phyloP scores from a whole-genome alignment of 1,284 basidiomycete genomes.

The Fomitopsis betulina region DNA sequence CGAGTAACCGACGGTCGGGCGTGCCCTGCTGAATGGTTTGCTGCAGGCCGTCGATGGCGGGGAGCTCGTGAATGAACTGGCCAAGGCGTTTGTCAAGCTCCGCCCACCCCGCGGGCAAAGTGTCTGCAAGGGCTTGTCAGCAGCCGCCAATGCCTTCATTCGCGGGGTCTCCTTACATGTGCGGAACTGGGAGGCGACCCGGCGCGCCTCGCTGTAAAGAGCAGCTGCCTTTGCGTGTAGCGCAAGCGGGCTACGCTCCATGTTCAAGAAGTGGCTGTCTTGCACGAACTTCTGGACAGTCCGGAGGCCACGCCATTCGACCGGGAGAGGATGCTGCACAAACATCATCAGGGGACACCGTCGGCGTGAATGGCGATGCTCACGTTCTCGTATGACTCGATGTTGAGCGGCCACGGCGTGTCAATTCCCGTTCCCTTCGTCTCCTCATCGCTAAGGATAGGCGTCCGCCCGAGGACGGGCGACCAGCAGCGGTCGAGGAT shows the following conservation, averaged over 20 bases:
- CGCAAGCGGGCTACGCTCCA: conserved; percentile 23
- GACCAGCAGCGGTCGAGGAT: conserved; percentile 39
- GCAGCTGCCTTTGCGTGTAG: conserved; percentile 34
- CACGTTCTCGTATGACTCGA: conserved; percentile 26
- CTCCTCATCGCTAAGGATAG: conserved; percentile 27
- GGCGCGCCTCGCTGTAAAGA: conserved; percentile 11
- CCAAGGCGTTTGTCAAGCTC: not conserved
- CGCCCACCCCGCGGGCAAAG: not conserved
- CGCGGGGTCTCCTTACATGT: not conserved
- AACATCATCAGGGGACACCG: not conserved
- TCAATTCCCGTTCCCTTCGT: conserved; percentile 30
- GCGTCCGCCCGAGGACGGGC: conserved; percentile 32
- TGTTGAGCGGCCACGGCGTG: conserved; percentile 38
- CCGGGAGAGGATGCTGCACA: not conserved
- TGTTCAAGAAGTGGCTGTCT: conserved; percentile 17
- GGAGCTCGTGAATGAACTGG: not conserved
- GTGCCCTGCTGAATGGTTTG: not conserved
- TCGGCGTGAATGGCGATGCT: not conserved
- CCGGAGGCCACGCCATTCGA: conserved; percentile 8
- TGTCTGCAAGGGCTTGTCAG: not conserved
- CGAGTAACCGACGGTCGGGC: not conserved
- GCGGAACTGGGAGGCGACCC: not conserved
- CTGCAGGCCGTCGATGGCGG: not conserved
- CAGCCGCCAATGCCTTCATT: too few relatives aligned
- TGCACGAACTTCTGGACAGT: conserved; percentile 30